Evolutionary conservation across 805 yeast species (phyloP).

Genomic region (Saccharomycopsis lassenensis): DNA sequence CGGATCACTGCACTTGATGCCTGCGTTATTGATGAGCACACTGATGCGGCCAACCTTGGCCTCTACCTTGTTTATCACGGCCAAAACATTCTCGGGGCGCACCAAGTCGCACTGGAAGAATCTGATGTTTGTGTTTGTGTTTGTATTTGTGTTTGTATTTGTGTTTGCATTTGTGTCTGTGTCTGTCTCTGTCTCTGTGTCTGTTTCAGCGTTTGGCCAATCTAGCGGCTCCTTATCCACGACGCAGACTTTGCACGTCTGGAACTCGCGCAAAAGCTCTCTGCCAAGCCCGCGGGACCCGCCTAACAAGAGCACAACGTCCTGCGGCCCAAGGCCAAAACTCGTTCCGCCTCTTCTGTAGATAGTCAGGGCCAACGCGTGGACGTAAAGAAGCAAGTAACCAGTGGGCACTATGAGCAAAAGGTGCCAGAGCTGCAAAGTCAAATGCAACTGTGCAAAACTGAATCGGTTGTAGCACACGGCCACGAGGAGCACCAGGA

Average conservation of each 20-base stretch:
- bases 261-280: conserved; percentile 24
- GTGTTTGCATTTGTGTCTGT: not conserved
- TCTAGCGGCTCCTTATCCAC: conserved; percentile 12
- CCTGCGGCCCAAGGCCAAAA: conserved; percentile 1
- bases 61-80: conserved; percentile 19
- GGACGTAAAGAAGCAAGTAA: not conserved
- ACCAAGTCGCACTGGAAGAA: conserved; percentile 27
- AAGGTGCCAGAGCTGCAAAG: not conserved
- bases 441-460: not conserved
- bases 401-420: not conserved
- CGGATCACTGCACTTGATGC: conserved; percentile 27
- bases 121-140: conserved; percentile 13
- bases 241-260: conserved; percentile 24
- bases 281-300: conserved; percentile 36
- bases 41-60: conserved; percentile 13
- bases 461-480: not conserved
- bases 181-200: conserved; percentile 13
- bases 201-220: too few species aligned
- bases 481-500: not conserved
- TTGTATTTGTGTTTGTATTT: not conserved
- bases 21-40: conserved; percentile 32
- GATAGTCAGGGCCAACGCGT: conserved; percentile 2
- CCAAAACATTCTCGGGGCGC: conserved; percentile 18
- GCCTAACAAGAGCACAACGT: conserved; percentile 28
- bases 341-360: not conserved